These are phyloP conservation scores for Conticribra guillardii DNA, from an alignment of 108 stramenopile species.

Conservation along the genomic window DNA sequence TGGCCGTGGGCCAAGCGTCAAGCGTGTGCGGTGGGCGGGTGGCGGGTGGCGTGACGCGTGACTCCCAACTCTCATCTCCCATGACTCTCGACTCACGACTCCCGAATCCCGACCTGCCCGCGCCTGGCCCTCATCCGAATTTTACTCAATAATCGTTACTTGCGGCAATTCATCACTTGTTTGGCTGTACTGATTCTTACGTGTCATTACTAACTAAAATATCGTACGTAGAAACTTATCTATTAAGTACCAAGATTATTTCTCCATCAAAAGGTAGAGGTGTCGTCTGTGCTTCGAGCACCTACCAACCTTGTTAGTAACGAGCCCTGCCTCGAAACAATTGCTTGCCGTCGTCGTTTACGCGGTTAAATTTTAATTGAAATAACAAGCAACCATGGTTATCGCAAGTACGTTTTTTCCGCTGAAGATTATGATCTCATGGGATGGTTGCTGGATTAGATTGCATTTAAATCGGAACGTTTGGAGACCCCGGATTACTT, in stretches of 20 bases:
- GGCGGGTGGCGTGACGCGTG: too few relatives aligned
- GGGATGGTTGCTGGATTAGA: background rate
- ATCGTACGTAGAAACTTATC: too few relatives aligned
- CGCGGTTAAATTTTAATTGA: background rate
- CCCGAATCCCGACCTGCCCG: too few relatives aligned
- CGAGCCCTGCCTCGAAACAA: too few relatives aligned
- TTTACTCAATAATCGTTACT: background rate
- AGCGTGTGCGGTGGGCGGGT: too few relatives aligned
- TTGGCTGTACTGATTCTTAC: background rate
- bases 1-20: too few relatives aligned
- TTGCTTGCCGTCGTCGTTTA: too few relatives aligned
- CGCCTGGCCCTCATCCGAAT: too few relatives aligned
- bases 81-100: too few relatives aligned
- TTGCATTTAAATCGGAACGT: background rate
- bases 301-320: background rate
- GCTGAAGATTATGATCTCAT: background rate
- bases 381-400: conserved; percentile 40
- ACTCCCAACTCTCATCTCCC: too few relatives aligned
- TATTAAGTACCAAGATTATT: background rate
- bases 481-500: background rate
- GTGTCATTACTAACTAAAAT: too few relatives aligned
- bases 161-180: background rate
- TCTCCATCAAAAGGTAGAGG: background rate
- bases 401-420: conserved; percentile 45
- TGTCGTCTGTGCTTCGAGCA: background rate